These are phyloP conservation scores for Aphanoascus verrucosus DNA, from an alignment of 2,329 filamentous ascomycete genomes.

Conservation along the genomic window DNA sequence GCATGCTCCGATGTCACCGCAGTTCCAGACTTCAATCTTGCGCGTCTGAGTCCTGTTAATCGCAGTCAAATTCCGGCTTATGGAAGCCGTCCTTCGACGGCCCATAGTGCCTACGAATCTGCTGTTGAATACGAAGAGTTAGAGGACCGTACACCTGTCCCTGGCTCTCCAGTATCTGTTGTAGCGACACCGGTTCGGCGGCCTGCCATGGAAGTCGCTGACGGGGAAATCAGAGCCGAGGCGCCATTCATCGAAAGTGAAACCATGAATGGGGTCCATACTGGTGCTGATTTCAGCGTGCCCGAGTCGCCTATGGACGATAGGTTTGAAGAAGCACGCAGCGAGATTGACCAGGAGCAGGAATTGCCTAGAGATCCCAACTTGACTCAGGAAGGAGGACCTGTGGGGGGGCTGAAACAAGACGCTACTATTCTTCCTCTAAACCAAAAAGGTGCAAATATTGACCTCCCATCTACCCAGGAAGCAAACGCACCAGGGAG, in stretches of 20 bases:
- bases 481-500: neutral
- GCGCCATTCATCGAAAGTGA: neutral
- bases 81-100: conserved; percentile 7
- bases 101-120: conserved; percentile 9
- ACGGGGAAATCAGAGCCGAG: neutral
- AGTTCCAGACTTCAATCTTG: neutral
- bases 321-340: conserved; percentile 1
- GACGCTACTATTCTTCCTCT: too few species aligned
- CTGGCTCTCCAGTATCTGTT: conserved; percentile 6
- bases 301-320: neutral
- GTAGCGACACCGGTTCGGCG: neutral
- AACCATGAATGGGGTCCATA: neutral
- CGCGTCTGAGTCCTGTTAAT: neutral
- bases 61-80: neutral
- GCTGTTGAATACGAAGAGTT: conserved; percentile 8
- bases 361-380: neutral
- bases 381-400: neutral
- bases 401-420: too few species aligned
- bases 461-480: neutral
- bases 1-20: neutral
- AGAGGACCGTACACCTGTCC: neutral
- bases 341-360: neutral
- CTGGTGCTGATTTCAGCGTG: neutral
- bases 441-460: neutral
- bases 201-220: neutral